Conservation (phyloP, 768 basidiomycete genomes). For the Flagelloscypha sp. region DNA sequence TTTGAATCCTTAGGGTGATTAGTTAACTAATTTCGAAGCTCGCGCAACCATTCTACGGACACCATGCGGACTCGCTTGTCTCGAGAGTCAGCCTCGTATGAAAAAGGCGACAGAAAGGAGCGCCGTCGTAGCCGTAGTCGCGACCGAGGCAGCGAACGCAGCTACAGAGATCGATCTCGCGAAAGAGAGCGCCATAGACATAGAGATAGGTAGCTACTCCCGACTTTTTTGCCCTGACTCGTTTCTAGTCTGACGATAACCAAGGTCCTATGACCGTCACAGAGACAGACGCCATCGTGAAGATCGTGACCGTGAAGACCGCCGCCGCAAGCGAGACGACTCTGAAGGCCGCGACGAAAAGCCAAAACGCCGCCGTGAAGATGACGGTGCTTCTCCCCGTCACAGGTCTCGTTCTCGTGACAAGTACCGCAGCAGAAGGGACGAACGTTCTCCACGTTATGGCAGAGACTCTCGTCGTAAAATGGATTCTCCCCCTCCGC, state of each 20-base stretch:
- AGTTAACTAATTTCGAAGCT: constrained; percentile 26
- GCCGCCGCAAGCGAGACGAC: constrained; percentile 66
- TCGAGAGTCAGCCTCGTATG: constrained; percentile 64
- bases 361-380: constrained; percentile 32
- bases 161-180: constrained; percentile 48
- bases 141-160: constrained; percentile 47
- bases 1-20: constrained; percentile 6
- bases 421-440: no score
- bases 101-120: constrained; percentile 45
- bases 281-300: constrained; percentile 46
- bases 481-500: constrained; percentile 34
- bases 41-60: constrained; percentile 70
- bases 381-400: constrained; percentile 24
- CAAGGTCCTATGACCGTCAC: no score
- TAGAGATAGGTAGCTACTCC: no score
- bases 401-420: no score
- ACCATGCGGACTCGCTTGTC: constrained; percentile 67
- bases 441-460: no score
- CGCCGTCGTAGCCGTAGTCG: constrained; percentile 55
- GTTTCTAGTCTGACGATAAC: constrained; percentile 26
- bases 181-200: constrained; percentile 40
- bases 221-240: no score
- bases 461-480: no score
- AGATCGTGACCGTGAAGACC: constrained; percentile 43
- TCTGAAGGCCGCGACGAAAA: constrained; percentile 38